Conservation (phyloP, 164 flowering plant genomes). For the Liriodendron chinense region DNA sequence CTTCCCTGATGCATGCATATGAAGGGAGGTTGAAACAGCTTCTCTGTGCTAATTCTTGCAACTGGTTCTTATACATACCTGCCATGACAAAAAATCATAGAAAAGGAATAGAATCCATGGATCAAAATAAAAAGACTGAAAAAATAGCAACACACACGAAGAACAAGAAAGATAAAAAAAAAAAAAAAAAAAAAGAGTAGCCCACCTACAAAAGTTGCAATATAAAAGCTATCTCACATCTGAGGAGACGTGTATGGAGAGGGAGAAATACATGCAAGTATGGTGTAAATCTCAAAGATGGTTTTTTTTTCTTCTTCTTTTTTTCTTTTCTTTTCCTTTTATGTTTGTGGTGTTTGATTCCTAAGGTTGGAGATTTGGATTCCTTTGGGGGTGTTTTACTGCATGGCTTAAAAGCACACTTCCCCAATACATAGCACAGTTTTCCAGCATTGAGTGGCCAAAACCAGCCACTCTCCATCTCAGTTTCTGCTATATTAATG, state of each 20-base stretch:
- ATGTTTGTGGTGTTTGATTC: slow-evolving; percentile 1
- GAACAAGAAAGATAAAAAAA: not conserved
- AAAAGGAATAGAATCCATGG: slow-evolving; percentile 2
- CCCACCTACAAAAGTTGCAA: slow-evolving; percentile 8
- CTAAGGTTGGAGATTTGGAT: slow-evolving; percentile 16
- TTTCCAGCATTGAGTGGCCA: slow-evolving; percentile 20
- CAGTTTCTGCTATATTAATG: slow-evolving; percentile 16
- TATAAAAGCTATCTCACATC: slow-evolving; percentile 8
- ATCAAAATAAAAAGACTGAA: not conserved
- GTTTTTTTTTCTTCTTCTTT: too few relatives aligned
- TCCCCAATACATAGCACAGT: slow-evolving; percentile 25
- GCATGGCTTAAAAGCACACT: slow-evolving; percentile 21
- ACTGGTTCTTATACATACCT: slow-evolving; percentile 86
- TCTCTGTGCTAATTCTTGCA: slow-evolving; percentile 87
- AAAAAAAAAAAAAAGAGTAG: not conserved
- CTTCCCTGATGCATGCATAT: slow-evolving; percentile 67
- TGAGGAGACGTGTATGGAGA: not conserved
- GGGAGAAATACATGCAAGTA: not conserved
- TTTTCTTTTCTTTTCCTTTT: not conserved
- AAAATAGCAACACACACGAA: not conserved
- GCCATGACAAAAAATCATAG: not conserved
- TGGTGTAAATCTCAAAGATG: not conserved
- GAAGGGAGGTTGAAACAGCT: slow-evolving; percentile 85
- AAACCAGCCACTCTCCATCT: slow-evolving; percentile 12
- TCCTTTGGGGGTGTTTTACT: slow-evolving; percentile 14